phyloP scores from a whole-genome alignment of 2,329 filamentous ascomycete genomes.

The Ascosphaera acerosa region DNA sequence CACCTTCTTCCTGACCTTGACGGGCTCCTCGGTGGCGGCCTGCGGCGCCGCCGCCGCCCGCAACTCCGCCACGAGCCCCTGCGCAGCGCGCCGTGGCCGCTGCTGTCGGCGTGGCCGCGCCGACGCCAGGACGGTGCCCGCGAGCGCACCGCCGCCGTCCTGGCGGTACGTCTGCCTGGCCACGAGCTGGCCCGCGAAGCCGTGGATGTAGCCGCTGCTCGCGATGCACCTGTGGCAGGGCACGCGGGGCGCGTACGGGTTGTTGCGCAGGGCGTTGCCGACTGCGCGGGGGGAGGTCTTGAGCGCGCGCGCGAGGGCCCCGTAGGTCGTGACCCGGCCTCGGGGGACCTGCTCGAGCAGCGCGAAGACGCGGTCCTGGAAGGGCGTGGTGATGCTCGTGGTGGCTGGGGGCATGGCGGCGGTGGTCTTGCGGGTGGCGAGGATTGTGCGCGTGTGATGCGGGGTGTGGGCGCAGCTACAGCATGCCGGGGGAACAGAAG shows the following conservation, averaged over 20 bases:
- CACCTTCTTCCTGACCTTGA: neutral
- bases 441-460: no score
- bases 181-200: neutral
- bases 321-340: conserved; percentile 57
- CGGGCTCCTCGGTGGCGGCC: neutral
- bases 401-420: neutral
- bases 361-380: conserved; percentile 34
- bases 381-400: conserved; percentile 14
- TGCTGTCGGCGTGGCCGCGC: no score
- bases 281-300: conserved; percentile 49
- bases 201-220: conserved; percentile 8
- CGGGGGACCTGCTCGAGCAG: conserved; percentile 52
- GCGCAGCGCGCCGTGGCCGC: neutral
- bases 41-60: neutral
- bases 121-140: neutral
- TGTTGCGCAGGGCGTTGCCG: conserved; percentile 48
- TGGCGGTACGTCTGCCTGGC: neutral
- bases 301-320: conserved; percentile 39
- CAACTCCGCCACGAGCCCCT: neutral
- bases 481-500: no score
- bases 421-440: no score
- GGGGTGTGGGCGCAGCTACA: no score
- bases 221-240: conserved; percentile 65
- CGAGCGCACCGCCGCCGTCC: neutral
- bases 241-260: conserved; percentile 60